Conservation (phyloP, 2,329 filamentous ascomycete species). For the Colletotrichum tanaceti region DNA sequence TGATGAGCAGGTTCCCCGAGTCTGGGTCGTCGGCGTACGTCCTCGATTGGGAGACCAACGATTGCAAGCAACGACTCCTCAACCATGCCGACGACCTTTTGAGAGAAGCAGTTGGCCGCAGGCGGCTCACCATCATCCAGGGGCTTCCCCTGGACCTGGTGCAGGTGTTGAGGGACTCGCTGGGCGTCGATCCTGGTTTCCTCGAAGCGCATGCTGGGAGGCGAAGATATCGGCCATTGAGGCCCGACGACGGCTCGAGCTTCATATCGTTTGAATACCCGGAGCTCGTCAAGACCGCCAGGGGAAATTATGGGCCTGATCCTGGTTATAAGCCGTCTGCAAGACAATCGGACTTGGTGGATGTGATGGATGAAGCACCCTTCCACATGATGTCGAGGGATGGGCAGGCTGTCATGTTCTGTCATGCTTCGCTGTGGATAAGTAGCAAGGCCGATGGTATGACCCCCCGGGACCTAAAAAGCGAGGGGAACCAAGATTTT, state of each 20-base stretch:
- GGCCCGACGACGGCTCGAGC: slow-evolving; percentile 16
- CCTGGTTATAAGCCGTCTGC: slow-evolving; percentile 19
- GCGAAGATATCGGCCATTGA: slow-evolving; percentile 44
- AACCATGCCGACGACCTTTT: slow-evolving; percentile 35
- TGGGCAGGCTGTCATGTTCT: slow-evolving; percentile 47
- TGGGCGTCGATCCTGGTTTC: slow-evolving; percentile 48
- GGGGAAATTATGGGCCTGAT: not conserved
- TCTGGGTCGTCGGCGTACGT: slow-evolving; percentile 35
- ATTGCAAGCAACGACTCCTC: slow-evolving; percentile 32
- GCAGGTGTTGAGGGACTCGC: slow-evolving; percentile 42
- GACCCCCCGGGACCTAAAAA: not conserved
- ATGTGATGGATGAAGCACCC: slow-evolving; percentile 41
- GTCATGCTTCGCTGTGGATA: slow-evolving; percentile 51
- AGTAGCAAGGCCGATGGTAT: slow-evolving; percentile 42
- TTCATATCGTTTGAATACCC: slow-evolving; percentile 48
- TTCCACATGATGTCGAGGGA: slow-evolving; percentile 40
- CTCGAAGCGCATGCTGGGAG: slow-evolving; percentile 48
- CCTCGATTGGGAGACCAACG: slow-evolving; percentile 35
- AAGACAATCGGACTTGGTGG: slow-evolving; percentile 37
- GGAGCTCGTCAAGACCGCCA: slow-evolving; percentile 44
- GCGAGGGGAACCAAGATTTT: no score
- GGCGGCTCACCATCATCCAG: slow-evolving; percentile 36
- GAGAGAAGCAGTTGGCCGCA: slow-evolving; percentile 35
- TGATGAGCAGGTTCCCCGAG: slow-evolving; percentile 36
- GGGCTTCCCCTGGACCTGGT: slow-evolving; percentile 37